Evolutionary conservation across 2,329 filamentous ascomycete genomes (phyloP), one percentile per base, ranked within the genome.

Genomic region (Phialemoniopsis sp.): DNA sequence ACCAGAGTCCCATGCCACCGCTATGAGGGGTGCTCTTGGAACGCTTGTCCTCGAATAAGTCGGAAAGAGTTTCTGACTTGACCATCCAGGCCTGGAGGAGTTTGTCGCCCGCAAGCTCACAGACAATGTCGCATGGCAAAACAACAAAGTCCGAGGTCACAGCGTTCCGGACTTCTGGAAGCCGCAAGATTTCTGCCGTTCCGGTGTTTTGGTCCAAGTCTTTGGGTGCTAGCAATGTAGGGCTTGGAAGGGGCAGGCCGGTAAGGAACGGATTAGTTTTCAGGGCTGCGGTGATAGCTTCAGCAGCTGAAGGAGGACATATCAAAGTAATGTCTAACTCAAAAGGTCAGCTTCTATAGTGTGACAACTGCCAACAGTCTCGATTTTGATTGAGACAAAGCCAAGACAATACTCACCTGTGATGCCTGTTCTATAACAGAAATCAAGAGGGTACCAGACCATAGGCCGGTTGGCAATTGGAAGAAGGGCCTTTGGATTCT

Each of bases 61-160:
- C 80, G 50, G 63, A 76, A 60, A 91, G 70, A 29, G 83, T 86
- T n/a, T 16, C 83, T 36, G 89, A 80, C 50, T 86, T 81, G 21
- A 90, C 80, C 85, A 96, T 90, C 89, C 93, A 98, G 44, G 90
- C 81, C 60, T 96, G 89, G 3, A 95, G 66, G 16, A 97, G 72
- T 46, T 83, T 80, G 51, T 89, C 85, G 12, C 89, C 90, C 3
- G 86, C 83, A 13, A 97, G 69, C 55, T 95, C 90, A 58, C 89
- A 96, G 30, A 98, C 82, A 7, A 98, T 71, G 59, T 98, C 93
- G 62, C 93, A 98, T 1, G 93, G 91, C 4, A 98, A 70, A 4
- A 97, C 79, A 18, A 96, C 68, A 55, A 98, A 97, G 63, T 98
- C 89, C 12, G 82, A 80, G 39, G 79, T 89, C 51, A 98, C 80